phyloP scores from a whole-genome alignment of 176 grass and related monocot species.

The Paspalum notatum region DNA sequence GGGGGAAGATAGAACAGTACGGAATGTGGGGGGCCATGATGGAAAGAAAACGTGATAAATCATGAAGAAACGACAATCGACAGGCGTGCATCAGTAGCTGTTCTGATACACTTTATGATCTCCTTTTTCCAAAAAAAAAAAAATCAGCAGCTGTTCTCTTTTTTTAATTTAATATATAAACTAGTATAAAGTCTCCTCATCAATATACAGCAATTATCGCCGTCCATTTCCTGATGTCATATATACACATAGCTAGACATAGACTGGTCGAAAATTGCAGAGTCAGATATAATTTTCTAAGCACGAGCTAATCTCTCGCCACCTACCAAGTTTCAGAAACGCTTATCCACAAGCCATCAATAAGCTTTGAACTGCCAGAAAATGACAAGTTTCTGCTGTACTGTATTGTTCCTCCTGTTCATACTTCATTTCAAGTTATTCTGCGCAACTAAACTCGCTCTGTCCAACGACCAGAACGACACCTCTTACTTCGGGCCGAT shows the following conservation, averaged over 20 bases:
- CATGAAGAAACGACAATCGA: neutral
- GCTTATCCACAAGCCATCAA: neutral
- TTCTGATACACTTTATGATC: no score
- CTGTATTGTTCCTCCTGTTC: no score
- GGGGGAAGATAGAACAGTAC: neutral
- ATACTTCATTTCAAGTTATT: neutral
- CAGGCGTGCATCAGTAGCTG: no score
- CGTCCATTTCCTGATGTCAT: no score
- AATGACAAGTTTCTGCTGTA: neutral
- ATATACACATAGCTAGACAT: no score
- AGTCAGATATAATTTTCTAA: neutral
- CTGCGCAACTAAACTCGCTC: neutral
- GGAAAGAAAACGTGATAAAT: neutral
- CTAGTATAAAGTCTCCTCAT: no score
- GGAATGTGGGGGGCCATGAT: neutral
- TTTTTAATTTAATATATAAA: no score
- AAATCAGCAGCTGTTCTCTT: no score
- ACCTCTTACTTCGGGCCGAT: slow-evolving; percentile 72
- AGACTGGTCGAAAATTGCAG: no score
- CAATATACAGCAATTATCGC: neutral
- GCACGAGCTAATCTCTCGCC: neutral
- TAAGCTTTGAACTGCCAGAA: slow-evolving; percentile 10
- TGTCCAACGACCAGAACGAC: slow-evolving; percentile 53
- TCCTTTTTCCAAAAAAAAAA: no score
- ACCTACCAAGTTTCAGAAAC: neutral